Evolutionary conservation across 2,329 filamentous ascomycete genomes (phyloP), one percentile per base, ranked within the genome.

Genomic region (Trichoderma breve): DNA sequence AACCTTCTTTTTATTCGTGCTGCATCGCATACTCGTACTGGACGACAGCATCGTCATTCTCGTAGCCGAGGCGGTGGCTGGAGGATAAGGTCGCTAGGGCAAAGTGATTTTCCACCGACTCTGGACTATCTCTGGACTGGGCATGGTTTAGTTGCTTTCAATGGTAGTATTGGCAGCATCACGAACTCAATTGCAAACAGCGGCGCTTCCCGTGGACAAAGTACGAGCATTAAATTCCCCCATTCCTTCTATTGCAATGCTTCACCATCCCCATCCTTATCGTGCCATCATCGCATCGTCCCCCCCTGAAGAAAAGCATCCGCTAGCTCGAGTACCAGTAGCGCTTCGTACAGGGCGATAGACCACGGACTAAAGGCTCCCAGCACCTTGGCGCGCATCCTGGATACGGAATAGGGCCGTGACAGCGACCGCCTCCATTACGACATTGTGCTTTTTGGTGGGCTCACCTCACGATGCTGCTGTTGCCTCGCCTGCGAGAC

Each of bases 361-460:
- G 66, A 26, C 66, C 36, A 30, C 69, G 69, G 60, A 71, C 69
- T 65, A 51, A 71, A 60, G 47, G n/a, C 69, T 65, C 69, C 61
- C 69, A 32, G 69, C 34, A 58, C 6, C 51, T 64, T 71, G 68
- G 68, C 68, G 57, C 66, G 36, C 36, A 32, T 28, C 57, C 57
- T 67, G 21, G 36, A 69, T 34, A n/a, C n/a, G 66, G 66, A 34
- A 51, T 69, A 69, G 66, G 47, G 66, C 66, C 39, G 66, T 69
- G 55, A 60, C 36, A 26, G 34, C 36, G 26, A 65, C 61, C 32
- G 62, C 61, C 69, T 58, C 61, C 32, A 65, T 71, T 71, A 65
- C 61, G 61, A 71, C 69, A 71, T 58, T 47, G 69, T 63, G 61
- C 61, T 63, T 65, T 61, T 63, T 43, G 66, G 66, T 36, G 66